phyloP scores from a whole-genome alignment of 768 basidiomycete species.

The Termitomyces bulborhizus region DNA sequence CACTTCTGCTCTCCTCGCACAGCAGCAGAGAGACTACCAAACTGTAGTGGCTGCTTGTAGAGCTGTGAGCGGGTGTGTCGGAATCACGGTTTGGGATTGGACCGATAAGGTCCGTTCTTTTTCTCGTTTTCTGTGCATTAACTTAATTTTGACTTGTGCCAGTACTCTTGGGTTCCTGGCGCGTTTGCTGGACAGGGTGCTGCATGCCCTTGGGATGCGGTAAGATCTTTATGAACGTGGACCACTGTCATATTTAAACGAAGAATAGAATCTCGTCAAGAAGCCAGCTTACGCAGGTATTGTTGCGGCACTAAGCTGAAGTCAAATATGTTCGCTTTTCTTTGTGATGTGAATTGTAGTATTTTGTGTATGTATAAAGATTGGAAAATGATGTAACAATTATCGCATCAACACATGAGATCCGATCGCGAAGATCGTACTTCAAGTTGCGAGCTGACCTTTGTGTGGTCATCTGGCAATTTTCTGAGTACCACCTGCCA shows the following conservation, averaged over 20 bases:
- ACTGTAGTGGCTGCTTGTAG: conserved; percentile 51
- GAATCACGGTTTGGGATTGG: conserved; percentile 41
- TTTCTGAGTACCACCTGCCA: neutral
- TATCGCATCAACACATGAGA: neutral
- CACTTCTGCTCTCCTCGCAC: conserved; percentile 39
- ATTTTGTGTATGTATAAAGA: neutral
- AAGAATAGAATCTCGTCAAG: conserved; percentile 27
- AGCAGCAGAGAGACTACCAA: conserved; percentile 55
- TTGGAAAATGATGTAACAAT: neutral
- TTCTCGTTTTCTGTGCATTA: neutral
- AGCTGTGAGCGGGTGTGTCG: conserved; percentile 33
- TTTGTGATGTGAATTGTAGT: neutral
- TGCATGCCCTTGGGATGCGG: conserved; percentile 31
- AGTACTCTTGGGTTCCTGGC: conserved; percentile 35
- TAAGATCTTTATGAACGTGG: conserved; percentile 7
- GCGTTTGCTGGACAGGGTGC: conserved; percentile 32
- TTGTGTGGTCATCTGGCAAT: too few species aligned
- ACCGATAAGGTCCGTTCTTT: conserved; percentile 17
- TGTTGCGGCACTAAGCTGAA: conserved; percentile 20
- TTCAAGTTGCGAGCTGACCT: too few species aligned
- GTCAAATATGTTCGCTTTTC: neutral
- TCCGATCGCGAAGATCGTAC: neutral
- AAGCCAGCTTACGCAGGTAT: conserved; percentile 46
- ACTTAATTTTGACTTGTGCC: neutral
- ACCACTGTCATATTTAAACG: neutral